Percentiles rank a stretch among this genome's conserved stretches.
Evolutionary conservation across 768 basidiomycete genomes (phyloP).

Genomic region (Kwoniella sp.): DNA sequence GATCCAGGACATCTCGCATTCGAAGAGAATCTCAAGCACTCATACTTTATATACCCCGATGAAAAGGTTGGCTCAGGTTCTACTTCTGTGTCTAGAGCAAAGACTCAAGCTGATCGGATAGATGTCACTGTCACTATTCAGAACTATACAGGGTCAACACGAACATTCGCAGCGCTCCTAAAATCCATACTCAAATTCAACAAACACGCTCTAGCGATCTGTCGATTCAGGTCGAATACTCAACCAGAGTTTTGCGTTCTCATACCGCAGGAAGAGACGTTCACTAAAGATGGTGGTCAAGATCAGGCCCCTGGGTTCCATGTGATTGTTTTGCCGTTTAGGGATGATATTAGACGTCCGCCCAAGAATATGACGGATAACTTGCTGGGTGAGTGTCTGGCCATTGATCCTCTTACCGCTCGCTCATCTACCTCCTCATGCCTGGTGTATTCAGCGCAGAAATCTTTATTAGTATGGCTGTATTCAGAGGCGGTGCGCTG

Average conservation of each 20-base stretch:
- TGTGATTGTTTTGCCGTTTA: conserved; percentile 87
- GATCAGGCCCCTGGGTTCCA: conserved; percentile 86
- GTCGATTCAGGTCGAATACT: conserved; percentile 69
- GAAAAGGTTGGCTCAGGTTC: conserved; percentile 79
- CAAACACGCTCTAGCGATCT: conserved; percentile 77
- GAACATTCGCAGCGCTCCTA: conserved; percentile 85
- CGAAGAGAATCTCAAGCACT: conserved; percentile 90
- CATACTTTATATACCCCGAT: conserved; percentile 86
- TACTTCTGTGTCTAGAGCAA: too few relatives aligned
- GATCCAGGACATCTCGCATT: conserved; percentile 68
- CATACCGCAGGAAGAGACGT: conserved; percentile 72
- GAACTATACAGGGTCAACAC: conserved; percentile 80
- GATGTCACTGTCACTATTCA: conserved; percentile 18
- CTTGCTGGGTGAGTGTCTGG: conserved; percentile 64
- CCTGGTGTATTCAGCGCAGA: too few relatives aligned
- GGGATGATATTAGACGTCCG: conserved; percentile 85
- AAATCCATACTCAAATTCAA: conserved; percentile 77
- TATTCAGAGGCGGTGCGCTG: conserved; percentile 6
- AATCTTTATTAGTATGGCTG: too few relatives aligned
- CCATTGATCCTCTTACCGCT: too few relatives aligned
- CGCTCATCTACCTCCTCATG: too few relatives aligned
- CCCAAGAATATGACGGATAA: conserved; percentile 65
- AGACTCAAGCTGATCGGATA: background rate
- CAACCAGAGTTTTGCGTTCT: conserved; percentile 79
- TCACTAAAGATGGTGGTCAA: conserved; percentile 69